Percentiles rank a stretch among this genome's conserved stretches.
These are phyloP conservation scores for Hygrophila difformis DNA, from an alignment of 257 asterid species.

Conservation along the genomic window DNA sequence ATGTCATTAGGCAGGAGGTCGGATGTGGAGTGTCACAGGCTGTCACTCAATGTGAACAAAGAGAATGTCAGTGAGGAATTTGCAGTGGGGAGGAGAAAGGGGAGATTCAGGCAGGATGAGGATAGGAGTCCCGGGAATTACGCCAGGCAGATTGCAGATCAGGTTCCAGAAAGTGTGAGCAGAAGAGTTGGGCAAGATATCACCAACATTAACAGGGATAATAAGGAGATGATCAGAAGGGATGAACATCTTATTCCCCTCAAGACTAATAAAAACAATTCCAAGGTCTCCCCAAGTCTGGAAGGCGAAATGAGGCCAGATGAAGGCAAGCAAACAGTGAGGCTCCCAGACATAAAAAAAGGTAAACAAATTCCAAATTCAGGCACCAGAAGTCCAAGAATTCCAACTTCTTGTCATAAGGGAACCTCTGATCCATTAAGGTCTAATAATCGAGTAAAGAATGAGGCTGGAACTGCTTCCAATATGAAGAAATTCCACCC, in stretches of 20 bases:
- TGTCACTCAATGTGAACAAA: slow-evolving; percentile 58
- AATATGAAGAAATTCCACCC: not conserved
- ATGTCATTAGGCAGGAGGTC: slow-evolving; percentile 48
- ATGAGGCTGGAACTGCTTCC: slow-evolving; percentile 4
- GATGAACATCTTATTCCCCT: slow-evolving; percentile 40
- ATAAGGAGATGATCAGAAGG: slow-evolving; percentile 19
- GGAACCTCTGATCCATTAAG: not conserved
- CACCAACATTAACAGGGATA: slow-evolving; percentile 36
- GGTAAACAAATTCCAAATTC: not conserved
- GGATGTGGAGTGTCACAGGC: slow-evolving; percentile 57
- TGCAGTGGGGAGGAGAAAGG: slow-evolving; percentile 22
- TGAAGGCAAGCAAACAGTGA: no score
- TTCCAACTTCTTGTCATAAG: slow-evolving; percentile 12
- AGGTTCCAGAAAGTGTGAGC: slow-evolving; percentile 46
- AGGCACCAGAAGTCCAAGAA: slow-evolving; percentile 23
- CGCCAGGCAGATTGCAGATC: slow-evolving; percentile 61
- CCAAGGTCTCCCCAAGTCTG: not conserved
- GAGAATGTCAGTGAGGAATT: slow-evolving; percentile 33
- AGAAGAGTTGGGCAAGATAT: slow-evolving; percentile 59
- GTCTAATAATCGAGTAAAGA: slow-evolving; percentile 18
- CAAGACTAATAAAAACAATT: slow-evolving; percentile 29
- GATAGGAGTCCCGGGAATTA: slow-evolving; percentile 36
- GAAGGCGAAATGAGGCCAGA: no score
- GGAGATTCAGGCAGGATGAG: slow-evolving; percentile 22
- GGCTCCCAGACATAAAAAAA: not conserved